Percentiles rank a stretch among this genome's conserved stretches.
Conservation (phyloP, 805 yeast genomes). For the Jamesozyma lodderae region DNA sequence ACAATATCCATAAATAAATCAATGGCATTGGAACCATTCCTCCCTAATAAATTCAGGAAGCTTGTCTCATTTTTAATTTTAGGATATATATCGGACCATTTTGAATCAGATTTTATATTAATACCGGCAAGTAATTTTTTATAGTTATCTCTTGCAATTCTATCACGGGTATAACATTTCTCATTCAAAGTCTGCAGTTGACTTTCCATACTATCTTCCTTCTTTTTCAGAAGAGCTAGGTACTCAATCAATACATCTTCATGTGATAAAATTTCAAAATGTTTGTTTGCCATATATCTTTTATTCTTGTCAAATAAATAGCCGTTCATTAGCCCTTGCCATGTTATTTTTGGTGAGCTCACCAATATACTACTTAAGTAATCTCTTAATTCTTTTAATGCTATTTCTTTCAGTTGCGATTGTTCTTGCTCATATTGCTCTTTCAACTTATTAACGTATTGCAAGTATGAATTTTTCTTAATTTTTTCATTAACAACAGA, state of each 20-base stretch:
- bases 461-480: slow-evolving; percentile 45
- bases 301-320: slow-evolving; percentile 35
- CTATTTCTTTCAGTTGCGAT: slow-evolving; percentile 34
- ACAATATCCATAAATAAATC: slow-evolving; percentile 70
- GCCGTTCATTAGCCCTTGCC: slow-evolving; percentile 18
- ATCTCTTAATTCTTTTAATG: slow-evolving; percentile 43
- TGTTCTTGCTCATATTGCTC: slow-evolving; percentile 18
- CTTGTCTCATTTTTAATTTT: slow-evolving; percentile 44
- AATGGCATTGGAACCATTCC: slow-evolving; percentile 67
- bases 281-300: slow-evolving; percentile 51
- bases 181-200: slow-evolving; percentile 24
- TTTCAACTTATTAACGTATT: slow-evolving; percentile 38
- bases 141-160: slow-evolving; percentile 58
- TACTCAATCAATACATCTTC: slow-evolving; percentile 49
- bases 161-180: slow-evolving; percentile 45
- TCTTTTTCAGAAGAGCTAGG: slow-evolving; percentile 22
- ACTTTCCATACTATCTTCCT: slow-evolving; percentile 16
- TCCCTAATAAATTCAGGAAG: slow-evolving; percentile 57
- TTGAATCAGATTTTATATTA: slow-evolving; percentile 36
- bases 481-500: slow-evolving; percentile 50
- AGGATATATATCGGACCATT: slow-evolving; percentile 50
- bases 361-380: slow-evolving; percentile 37
- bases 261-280: slow-evolving; percentile 42
- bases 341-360: slow-evolving; percentile 14
- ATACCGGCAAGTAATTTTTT: slow-evolving; percentile 33